Percentiles rank a stretch among this genome's conserved stretches.
These are phyloP conservation scores for Vanilla planifolia DNA, from an alignment of 106 monocot genomes.

Conservation along the genomic window DNA sequence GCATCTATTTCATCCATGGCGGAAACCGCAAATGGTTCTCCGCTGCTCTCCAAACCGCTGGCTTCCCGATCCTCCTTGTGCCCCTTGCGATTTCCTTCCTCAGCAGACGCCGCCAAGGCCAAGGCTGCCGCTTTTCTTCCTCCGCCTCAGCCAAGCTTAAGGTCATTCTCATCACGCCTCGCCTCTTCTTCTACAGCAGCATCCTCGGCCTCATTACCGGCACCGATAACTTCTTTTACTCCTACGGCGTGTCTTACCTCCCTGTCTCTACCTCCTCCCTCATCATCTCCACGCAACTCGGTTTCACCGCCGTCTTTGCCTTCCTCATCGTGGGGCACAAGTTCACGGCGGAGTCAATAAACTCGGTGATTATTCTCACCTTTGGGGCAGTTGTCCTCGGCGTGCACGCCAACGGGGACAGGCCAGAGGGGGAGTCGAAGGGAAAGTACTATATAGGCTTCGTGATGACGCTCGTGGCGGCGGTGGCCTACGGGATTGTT, in stretches of 20 bases:
- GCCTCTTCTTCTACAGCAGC: not conserved
- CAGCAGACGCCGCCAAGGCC: not conserved
- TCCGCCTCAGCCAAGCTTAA: not conserved
- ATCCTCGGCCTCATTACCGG: slow-evolving; percentile 7
- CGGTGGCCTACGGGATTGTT: slow-evolving; percentile 3
- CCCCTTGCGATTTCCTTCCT: slow-evolving; percentile 11
- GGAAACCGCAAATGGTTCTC: slow-evolving; percentile 61
- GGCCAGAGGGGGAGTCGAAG: slow-evolving; percentile 14
- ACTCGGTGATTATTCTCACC: slow-evolving; percentile 15
- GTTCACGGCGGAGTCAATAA: slow-evolving; percentile 9
- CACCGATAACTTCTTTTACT: slow-evolving; percentile 8
- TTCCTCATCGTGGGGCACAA: slow-evolving; percentile 17
- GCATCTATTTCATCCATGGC: slow-evolving; percentile 71
- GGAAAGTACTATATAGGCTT: slow-evolving; percentile 8
- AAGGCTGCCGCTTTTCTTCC: too few species aligned
- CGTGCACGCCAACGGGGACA: slow-evolving; percentile 2
- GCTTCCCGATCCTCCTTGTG: slow-evolving; percentile 18
- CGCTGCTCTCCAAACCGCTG: slow-evolving; percentile 30
- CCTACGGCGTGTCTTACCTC: slow-evolving; percentile 8
- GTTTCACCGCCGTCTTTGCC: slow-evolving; percentile 14
- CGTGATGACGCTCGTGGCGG: slow-evolving; percentile 2
- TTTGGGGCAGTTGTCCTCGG: slow-evolving; percentile 9
- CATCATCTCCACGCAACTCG: slow-evolving; percentile 10
- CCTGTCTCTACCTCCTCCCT: slow-evolving; percentile 9
- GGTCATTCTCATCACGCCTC: not conserved